A percentile compares a stretch with the other conserved stretches of the same genome.
Conservation (phyloP, 345 rosid genomes). For the Arabidopsis suecica region DNA sequence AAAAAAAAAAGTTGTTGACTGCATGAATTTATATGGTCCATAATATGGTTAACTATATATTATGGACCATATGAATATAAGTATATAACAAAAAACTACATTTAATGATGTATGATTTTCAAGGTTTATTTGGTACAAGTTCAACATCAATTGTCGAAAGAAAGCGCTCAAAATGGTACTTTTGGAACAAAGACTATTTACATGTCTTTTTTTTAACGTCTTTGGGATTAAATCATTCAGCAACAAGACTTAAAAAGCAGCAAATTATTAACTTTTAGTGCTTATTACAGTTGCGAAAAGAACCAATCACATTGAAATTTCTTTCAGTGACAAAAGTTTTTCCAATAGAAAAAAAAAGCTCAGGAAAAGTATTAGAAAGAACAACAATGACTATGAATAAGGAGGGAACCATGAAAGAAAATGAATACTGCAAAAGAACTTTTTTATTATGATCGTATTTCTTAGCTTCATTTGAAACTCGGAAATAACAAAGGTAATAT, state of each 20-base stretch:
- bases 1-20: background rate
- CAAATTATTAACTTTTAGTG: background rate
- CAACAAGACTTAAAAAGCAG: background rate
- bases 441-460: conserved; percentile 21
- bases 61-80: background rate
- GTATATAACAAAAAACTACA: background rate
- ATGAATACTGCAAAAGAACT: background rate
- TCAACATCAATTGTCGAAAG: background rate
- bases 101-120: background rate
- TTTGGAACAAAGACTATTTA: background rate
- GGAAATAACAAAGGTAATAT: conserved; percentile 13
- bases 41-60: background rate
- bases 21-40: background rate
- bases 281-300: background rate
- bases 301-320: background rate
- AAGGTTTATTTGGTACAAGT: background rate
- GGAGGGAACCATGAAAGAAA: background rate
- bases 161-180: background rate
- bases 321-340: background rate
- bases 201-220: background rate
- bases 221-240: background rate
- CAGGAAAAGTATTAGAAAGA: background rate
- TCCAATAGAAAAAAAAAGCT: background rate
- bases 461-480: conserved; percentile 15
- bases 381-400: background rate